Evolutionary conservation across 1,284 basidiomycete species (phyloP).

Genomic region (Trichosporon sp.): DNA sequence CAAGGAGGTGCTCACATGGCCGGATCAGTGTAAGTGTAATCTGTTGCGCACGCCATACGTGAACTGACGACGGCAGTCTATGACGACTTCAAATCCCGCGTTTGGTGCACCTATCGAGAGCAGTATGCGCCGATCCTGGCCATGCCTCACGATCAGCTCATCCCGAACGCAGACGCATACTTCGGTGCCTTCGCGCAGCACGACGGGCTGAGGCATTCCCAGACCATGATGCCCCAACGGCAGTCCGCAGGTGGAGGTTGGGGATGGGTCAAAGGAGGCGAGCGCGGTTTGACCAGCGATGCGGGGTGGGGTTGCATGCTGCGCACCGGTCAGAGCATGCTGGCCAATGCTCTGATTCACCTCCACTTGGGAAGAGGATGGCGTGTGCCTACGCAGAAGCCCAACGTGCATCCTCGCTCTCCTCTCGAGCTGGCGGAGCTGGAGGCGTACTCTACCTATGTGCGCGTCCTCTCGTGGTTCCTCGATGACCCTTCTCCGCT

Average conservation of each 20-base stretch:
- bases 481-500: constrained; percentile 80
- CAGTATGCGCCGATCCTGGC: constrained; percentile 79
- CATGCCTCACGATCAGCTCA: constrained; percentile 32
- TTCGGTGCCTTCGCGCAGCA: constrained; percentile 49
- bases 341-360: constrained; percentile 81
- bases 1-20: constrained; percentile 40
- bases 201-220: not conserved
- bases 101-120: constrained; percentile 90
- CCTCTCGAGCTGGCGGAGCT: constrained; percentile 26
- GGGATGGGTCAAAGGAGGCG: constrained; percentile 51
- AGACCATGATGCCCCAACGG: constrained; percentile 2
- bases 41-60: no score
- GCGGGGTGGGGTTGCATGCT: constrained; percentile 98
- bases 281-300: constrained; percentile 84
- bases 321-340: constrained; percentile 83
- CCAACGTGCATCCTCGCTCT: constrained; percentile 16
- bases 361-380: constrained; percentile 82
- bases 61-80: constrained; percentile 57
- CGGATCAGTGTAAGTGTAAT: constrained; percentile 45
- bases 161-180: constrained; percentile 46
- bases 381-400: constrained; percentile 54
- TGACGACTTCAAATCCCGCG: constrained; percentile 76
- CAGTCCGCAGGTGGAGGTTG: constrained; percentile 21
- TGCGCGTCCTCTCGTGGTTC: constrained; percentile 89
- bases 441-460: constrained; percentile 56